Base-by-base conservation (phyloP, 352 stramenopile genomes). In the Phytophthora pisi region DNA sequence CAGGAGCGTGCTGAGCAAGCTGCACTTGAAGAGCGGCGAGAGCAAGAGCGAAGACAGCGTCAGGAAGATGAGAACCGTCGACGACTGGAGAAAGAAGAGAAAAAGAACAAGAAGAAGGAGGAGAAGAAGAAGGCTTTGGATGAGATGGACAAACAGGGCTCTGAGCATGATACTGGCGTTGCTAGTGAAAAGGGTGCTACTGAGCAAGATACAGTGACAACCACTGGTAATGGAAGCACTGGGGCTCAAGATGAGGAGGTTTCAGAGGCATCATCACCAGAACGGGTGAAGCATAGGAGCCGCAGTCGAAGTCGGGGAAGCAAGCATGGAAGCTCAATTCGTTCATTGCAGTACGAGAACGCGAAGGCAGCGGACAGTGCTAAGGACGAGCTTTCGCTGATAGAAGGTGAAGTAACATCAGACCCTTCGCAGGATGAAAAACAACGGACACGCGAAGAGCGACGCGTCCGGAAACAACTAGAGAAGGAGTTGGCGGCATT, bases 1-100 rank as follows among this genome's bases (percentile, higher is more conserved):
- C 55, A 72, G 16, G 63, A 81, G 43, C 23, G 50, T 1, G 38
- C 42, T n/a, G 65, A 78, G 49, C 63, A 79, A 34, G 40, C 74
- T 42, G 66, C 56, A 49, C 54, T 74, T 38, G 68, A 82, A 57
- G 40, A 64, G 5, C 47, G 61, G 31, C 47, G 59, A 2, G 49
- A 75, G 13, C 24, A 68, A 8, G 54, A 78, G 16, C 56, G 59
- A 11, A 68, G 63, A 18, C 31, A 57, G 16, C 58, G 38, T 34
- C 46, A 73, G 36, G 51, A 73, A 16, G 62, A 74, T 31, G 51
- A 66, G n/a, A 23, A 51, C 5, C 28, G 57, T 56, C 57, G 59
- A 11, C 28, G 26, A 62, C 28, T 63, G 31, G 2, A 57, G 16
- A 46, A 75, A 34, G 43, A 67, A 45, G 11, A 58, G 40, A 46